phyloP scores from a whole-genome alignment of 2,329 filamentous ascomycete species.

The Tricladium varicosporioides region DNA sequence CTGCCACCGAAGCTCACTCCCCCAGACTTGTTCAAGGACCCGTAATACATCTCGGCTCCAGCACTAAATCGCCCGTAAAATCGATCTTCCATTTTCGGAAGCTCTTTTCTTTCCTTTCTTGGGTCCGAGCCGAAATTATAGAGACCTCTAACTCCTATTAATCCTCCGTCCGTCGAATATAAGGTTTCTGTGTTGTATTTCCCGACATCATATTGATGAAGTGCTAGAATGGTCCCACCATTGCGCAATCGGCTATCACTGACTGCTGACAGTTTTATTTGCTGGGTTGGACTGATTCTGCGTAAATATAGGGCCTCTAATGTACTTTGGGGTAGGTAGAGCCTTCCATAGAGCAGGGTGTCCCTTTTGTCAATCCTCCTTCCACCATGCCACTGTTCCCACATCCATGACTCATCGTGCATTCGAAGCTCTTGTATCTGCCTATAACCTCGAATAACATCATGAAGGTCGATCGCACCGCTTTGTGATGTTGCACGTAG shows the following conservation, averaged over 20 bases:
- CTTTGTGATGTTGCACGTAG: constrained; percentile 69
- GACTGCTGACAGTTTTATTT: constrained; percentile 77
- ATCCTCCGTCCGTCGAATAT: constrained; percentile 86
- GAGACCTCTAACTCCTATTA: constrained; percentile 82
- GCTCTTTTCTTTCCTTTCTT: constrained; percentile 24
- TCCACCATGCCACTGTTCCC: constrained; percentile 53
- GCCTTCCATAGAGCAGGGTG: constrained; percentile 70
- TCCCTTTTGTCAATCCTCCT: constrained; percentile 48
- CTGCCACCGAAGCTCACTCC: constrained; percentile 85
- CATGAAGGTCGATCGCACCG: constrained; percentile 70
- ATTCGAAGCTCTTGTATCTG: constrained; percentile 66
- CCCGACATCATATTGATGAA: constrained; percentile 79
- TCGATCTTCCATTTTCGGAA: constrained; percentile 46
- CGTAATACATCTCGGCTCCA: constrained; percentile 93
- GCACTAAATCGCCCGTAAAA: constrained; percentile 83
- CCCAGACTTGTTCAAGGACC: constrained; percentile 87
- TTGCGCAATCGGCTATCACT: constrained; percentile 70
- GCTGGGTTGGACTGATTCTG: constrained; percentile 72
- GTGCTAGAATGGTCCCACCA: constrained; percentile 71
- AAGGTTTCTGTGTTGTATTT: constrained; percentile 88
- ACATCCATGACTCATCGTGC: constrained; percentile 48
- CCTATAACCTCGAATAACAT: constrained; percentile 79
- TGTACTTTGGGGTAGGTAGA: constrained; percentile 81
- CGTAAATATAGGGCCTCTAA: constrained; percentile 84
- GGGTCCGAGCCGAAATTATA: constrained; percentile 77